Evolutionary conservation across 345 rosid species (phyloP).

Genomic region (Viola odorata): DNA sequence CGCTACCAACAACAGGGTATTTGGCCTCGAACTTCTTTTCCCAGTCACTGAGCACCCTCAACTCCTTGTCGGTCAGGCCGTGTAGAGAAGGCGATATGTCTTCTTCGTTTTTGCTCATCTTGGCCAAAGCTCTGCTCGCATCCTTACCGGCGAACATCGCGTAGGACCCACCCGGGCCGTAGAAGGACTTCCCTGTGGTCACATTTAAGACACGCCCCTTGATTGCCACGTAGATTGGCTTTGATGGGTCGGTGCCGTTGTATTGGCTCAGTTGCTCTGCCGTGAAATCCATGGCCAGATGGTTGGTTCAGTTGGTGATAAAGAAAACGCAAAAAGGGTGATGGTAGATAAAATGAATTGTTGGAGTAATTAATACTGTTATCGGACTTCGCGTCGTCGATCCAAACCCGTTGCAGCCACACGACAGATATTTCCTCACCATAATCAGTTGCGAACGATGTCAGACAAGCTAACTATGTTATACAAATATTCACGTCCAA

Average conservation of each 20-base stretch:
- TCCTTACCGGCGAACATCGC: constrained; percentile 77
- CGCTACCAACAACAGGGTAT: constrained; percentile 79
- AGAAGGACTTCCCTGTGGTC: constrained; percentile 68
- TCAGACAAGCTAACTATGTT: too few relatives aligned
- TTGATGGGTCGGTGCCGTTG: constrained; percentile 65
- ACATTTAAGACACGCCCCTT: constrained; percentile 76
- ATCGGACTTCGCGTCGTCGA: too few relatives aligned
- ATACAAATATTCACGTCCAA: too few relatives aligned
- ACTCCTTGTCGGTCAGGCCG: constrained; percentile 74
- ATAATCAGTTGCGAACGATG: too few relatives aligned
- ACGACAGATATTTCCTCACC: too few relatives aligned
- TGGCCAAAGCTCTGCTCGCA: constrained; percentile 78
- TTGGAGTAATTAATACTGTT: too few relatives aligned
- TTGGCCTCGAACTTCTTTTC: constrained; percentile 84
- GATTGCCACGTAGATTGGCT: constrained; percentile 82
- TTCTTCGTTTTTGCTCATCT: constrained; percentile 90
- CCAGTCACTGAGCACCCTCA: constrained; percentile 68
- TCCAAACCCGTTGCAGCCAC: too few relatives aligned
- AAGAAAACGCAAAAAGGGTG: too few relatives aligned
- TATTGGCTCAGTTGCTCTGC: constrained; percentile 52
- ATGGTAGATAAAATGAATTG: too few relatives aligned
- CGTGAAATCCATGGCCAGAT: constrained; percentile 58
- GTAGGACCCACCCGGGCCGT: constrained; percentile 68
- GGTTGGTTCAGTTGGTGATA: too few relatives aligned
- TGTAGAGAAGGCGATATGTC: constrained; percentile 58